phyloP scores from a whole-genome alignment of 129 eudicot species.

The Tanacetum coccineum region DNA sequence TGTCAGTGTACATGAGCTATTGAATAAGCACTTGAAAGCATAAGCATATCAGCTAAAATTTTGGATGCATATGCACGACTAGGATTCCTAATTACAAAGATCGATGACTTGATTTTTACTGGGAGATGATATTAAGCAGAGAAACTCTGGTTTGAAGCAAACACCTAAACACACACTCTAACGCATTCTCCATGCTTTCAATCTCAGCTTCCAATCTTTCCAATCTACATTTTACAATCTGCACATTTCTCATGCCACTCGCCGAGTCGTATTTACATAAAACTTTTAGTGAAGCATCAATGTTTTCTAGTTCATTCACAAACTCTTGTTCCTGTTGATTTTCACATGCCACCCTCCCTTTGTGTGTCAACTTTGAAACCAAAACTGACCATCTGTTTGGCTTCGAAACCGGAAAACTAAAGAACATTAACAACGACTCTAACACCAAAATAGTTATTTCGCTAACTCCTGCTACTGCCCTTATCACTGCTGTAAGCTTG shows the following conservation, averaged over 20 bases:
- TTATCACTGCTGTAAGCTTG: slow-evolving; percentile 23
- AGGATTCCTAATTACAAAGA: background rate
- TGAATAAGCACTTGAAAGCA: background rate
- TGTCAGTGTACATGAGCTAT: background rate
- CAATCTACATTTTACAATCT: slow-evolving; percentile 20
- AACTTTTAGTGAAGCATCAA: slow-evolving; percentile 16
- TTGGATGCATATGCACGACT: background rate
- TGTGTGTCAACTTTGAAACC: slow-evolving; percentile 33
- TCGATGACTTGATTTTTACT: background rate
- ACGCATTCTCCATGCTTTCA: slow-evolving; percentile 24
- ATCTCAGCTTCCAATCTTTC: slow-evolving; percentile 20
- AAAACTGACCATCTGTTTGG: slow-evolving; percentile 30
- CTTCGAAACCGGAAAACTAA: slow-evolving; percentile 21
- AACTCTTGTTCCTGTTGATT: slow-evolving; percentile 22
- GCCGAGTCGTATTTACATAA: slow-evolving; percentile 14
- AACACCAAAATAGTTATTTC: slow-evolving; percentile 30
- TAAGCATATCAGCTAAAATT: background rate
- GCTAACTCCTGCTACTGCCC: slow-evolving; percentile 31
- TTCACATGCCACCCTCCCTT: slow-evolving; percentile 26
- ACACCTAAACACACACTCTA: slow-evolving; percentile 29
- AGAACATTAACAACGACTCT: slow-evolving; percentile 27
- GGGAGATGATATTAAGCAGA: slow-evolving; percentile 32
- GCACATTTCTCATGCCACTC: slow-evolving; percentile 13
- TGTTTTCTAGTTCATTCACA: slow-evolving; percentile 13
- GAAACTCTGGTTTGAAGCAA: slow-evolving; percentile 30